Conservation (phyloP, 2,329 filamentous ascomycete species). For the Talaromyces sp. region DNA sequence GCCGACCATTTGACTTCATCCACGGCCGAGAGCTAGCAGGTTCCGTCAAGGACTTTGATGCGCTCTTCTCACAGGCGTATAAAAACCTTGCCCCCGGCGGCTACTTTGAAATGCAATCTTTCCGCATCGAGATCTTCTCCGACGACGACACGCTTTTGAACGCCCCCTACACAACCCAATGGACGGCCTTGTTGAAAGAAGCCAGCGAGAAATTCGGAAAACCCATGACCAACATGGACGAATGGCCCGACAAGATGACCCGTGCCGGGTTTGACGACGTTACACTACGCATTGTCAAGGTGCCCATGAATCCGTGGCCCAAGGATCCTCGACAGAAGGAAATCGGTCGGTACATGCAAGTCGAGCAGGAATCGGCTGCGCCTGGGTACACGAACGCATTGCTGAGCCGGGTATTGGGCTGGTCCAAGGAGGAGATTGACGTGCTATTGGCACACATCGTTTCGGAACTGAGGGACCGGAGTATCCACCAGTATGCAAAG, state of each 20-base stretch:
- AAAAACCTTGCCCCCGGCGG: slow-evolving; percentile 40
- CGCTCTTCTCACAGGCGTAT: slow-evolving; percentile 14
- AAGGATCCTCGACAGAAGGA: slow-evolving; percentile 42
- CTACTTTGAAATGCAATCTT: slow-evolving; percentile 41
- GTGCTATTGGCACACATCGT: slow-evolving; percentile 34
- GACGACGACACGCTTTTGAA: slow-evolving; percentile 25
- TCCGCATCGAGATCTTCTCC: slow-evolving; percentile 19
- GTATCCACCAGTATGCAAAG: slow-evolving; percentile 32
- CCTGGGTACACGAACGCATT: slow-evolving; percentile 27
- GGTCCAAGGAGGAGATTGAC: slow-evolving; percentile 33
- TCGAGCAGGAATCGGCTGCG: slow-evolving; percentile 25
- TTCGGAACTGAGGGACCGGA: slow-evolving; percentile 31
- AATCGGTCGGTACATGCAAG: slow-evolving; percentile 30
- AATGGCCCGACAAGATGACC: slow-evolving; percentile 7
- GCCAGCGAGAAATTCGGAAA: slow-evolving; percentile 30
- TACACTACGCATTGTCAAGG: slow-evolving; percentile 18
- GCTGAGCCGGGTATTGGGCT: slow-evolving; percentile 29
- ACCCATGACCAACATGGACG: slow-evolving; percentile 20
- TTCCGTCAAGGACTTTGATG: slow-evolving; percentile 15
- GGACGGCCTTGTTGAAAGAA: slow-evolving; percentile 21
- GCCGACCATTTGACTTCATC: slow-evolving; percentile 20
- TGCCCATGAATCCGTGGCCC: slow-evolving; percentile 48
- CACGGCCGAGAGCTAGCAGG: slow-evolving; percentile 20
- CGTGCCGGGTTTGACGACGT: slow-evolving; percentile 6
- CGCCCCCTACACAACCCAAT: slow-evolving; percentile 23